Evolutionary conservation across 1,284 basidiomycete species (phyloP).

Genomic region (Ceraceosorus bombacis): DNA sequence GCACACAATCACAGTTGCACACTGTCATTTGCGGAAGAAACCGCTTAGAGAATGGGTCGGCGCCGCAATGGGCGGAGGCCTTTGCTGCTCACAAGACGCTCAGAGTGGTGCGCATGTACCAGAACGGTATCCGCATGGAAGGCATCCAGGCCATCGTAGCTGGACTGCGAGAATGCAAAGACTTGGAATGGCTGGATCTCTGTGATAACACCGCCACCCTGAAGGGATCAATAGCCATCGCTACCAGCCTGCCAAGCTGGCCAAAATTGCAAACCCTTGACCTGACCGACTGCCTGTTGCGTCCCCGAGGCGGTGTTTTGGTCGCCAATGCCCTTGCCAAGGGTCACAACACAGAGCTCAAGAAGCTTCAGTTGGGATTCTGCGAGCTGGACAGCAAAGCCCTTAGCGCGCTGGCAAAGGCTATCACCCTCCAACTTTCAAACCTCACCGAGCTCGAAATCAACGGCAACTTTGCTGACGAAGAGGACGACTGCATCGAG

Average conservation of each 20-base stretch:
- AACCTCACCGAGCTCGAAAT: slow-evolving; percentile 39
- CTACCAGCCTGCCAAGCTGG: slow-evolving; percentile 63
- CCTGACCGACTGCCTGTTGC: slow-evolving; percentile 84
- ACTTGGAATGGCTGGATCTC: slow-evolving; percentile 73
- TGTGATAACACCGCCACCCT: slow-evolving; percentile 90
- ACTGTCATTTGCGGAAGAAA: slow-evolving; percentile 89
- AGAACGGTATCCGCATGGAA: slow-evolving; percentile 93
- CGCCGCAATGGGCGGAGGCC: slow-evolving; percentile 74
- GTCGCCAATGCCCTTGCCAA: slow-evolving; percentile 32
- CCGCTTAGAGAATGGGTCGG: slow-evolving; percentile 83
- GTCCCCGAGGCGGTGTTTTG: slow-evolving; percentile 53
- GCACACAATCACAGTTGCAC: slow-evolving; percentile 64
- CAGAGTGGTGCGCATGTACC: slow-evolving; percentile 80
- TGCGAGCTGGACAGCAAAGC: slow-evolving; percentile 41
- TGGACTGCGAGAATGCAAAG: slow-evolving; percentile 65
- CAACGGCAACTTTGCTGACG: slow-evolving; percentile 47
- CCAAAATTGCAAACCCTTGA: slow-evolving; percentile 68
- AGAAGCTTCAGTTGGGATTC: slow-evolving; percentile 41
- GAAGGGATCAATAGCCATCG: slow-evolving; percentile 67
- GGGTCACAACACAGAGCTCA: slow-evolving; percentile 31
- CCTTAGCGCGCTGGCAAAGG: slow-evolving; percentile 29
- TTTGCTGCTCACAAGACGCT: slow-evolving; percentile 73
- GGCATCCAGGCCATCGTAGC: slow-evolving; percentile 75
- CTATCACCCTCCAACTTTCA: slow-evolving; percentile 16
- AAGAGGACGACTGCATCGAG: slow-evolving; percentile 43